Conservation (phyloP, 371 early-diverging fungal species). For the Mortierella sp. region DNA sequence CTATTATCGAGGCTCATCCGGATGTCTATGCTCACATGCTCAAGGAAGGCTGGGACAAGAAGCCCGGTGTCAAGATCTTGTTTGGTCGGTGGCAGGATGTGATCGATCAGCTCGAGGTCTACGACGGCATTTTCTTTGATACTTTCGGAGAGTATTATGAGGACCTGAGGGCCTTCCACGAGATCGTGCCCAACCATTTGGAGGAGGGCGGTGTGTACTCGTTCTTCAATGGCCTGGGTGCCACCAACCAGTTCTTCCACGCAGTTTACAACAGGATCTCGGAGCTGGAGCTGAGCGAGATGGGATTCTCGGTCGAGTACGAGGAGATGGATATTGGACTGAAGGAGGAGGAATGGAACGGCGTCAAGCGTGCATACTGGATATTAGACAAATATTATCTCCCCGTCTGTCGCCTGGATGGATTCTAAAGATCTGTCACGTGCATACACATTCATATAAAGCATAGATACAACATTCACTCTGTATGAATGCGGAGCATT, state of each 20-base stretch:
- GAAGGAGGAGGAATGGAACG: constrained; percentile 92
- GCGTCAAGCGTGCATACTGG: constrained; percentile 87
- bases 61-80: constrained; percentile 84
- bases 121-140: constrained; percentile 94
- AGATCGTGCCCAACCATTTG: constrained; percentile 82
- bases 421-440: too few species aligned
- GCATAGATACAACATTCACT: too few species aligned
- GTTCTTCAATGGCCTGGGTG: constrained; percentile 96
- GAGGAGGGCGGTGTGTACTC: constrained; percentile 85
- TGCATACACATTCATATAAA: too few species aligned
- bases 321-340: constrained; percentile 75
- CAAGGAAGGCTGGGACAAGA: constrained; percentile 86
- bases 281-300: constrained; percentile 81
- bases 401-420: constrained; percentile 72
- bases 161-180: constrained; percentile 89
- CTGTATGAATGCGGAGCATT: background rate
- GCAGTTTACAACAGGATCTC: constrained; percentile 92
- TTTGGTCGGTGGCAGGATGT: constrained; percentile 97
- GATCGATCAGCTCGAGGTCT: constrained; percentile 75
- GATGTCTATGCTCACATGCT: constrained; percentile 94
- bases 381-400: constrained; percentile 82
- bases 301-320: constrained; percentile 83
- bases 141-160: constrained; percentile 96
- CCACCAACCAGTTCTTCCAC: constrained; percentile 94
- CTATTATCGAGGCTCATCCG: constrained; percentile 97